Base-by-base conservation (phyloP, 1,284 basidiomycete species). In the Gomphus bonarii region DNA sequence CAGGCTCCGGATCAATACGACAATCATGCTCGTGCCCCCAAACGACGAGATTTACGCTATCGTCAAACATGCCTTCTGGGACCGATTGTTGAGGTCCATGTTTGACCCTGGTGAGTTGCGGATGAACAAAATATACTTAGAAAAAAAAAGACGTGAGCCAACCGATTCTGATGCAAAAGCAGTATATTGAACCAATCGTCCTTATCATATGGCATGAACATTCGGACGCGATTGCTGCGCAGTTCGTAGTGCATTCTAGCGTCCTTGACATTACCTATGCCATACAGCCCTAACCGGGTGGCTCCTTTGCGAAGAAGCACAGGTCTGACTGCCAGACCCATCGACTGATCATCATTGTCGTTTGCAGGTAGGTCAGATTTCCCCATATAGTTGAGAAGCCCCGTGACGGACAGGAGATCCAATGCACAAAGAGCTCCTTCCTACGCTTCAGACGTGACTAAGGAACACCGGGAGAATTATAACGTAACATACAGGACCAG, bases 11-110 rank as follows among this genome's bases (percentile, higher is more conserved):
- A 2, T 82, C 75, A 59, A 98, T 93, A 28, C 92, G 82, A 67
- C 95, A 97, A 69, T 99, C 95, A 68, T 99, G 97, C 69, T 99
- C 97, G 68, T 99, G 97, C 1, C 97, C 95, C 95, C 95, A 99
- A 0, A 99, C 77, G 8, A 99, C 91, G 4, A 99, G 78, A 66
- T 97, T 84, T 58, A 98, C 79, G 63, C 86, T 91, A 66, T 99
- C 92, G 67, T 98, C 95, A 65, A 99, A 99, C 82, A 97, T 91
- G 59, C 89, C 88, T 67, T 99, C 97, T 2, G 95, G 94, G 0
- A 98, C 94, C 25, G 79, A 90, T 63, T 93, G 88, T 67, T 97
- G 91, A 3, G 91, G 91, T 0, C 92, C 92, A 67, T 95, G 95
- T 60, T 91, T 88, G 3, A 97, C 95, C 18, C 94, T 97, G 61